Base-by-base conservation (phyloP, 2,329 filamentous ascomycete species). In the Westerdykella ornata region DNA sequence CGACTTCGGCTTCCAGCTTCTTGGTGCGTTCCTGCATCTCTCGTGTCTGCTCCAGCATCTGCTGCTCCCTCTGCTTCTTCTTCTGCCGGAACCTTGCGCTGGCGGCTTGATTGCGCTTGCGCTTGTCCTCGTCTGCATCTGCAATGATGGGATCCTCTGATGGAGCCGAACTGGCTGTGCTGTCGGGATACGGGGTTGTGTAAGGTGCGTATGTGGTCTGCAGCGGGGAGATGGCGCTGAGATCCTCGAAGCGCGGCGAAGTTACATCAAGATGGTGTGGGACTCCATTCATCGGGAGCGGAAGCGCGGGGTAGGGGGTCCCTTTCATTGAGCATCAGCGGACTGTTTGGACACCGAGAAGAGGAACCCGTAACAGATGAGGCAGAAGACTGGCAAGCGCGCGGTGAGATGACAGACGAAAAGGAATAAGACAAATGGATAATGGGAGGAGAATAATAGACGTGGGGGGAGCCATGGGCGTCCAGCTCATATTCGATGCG, bases 31-130 rank as follows among this genome's bases (percentile, higher is more conserved):
- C 85, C 19, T 79, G 79, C 69, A 90, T 85, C 53, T 94, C 88
- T 67, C 88, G 55, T 16, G 44, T 62, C 39, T 54, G 49, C 35
- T 65, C 61, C 38, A 63, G 39, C 42, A 94, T 79, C 7, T 85
- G 84, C 66, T 89, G 85, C 72, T 94, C 88, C 38, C 88, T 83
- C 70, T 92, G 86, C 79, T 94, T 94, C 82, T 94, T 94, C 80
- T 94, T 94, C 63, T 92, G 81, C 45, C 88, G 84, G 76, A 94
- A 94, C 37, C 88, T 84, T 14, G 88, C 88, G 51, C 83, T 88
- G 41, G 88, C 88, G 22, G 88, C 88, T 2, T 88, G 94, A 70
- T 94, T 94, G 49, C 88, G 81, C 44, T 87, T 81, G 37, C 88
- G 83, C 71, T 94, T 94, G 65, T 94, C 88, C 68, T 94, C 88